These are phyloP conservation scores for Fusarium brachygibbosum DNA, from an alignment of 2,329 filamentous ascomycete genomes.

Conservation along the genomic window DNA sequence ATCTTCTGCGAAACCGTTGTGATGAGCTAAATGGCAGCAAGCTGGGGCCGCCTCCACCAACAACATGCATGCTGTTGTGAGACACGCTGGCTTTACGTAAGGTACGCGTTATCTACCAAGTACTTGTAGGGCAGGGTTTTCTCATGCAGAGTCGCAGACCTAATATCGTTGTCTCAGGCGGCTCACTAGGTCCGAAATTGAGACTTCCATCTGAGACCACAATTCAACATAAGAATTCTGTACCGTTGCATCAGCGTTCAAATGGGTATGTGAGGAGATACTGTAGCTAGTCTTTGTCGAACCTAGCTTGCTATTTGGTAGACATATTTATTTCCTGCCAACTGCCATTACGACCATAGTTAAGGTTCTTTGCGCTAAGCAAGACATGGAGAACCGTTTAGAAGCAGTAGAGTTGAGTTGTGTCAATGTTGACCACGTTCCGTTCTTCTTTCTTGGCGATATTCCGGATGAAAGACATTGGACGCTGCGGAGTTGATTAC, in stretches of 20 bases:
- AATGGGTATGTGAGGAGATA: conserved; percentile 19
- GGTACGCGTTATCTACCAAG: neutral
- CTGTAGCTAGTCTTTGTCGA: conserved; percentile 20
- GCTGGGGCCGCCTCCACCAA: neutral
- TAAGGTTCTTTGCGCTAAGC: conserved; percentile 17
- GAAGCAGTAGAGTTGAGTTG: conserved; percentile 9
- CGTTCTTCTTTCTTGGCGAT: neutral
- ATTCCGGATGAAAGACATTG: conserved; percentile 23
- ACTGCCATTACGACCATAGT: conserved; percentile 13
- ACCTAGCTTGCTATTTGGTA: conserved; percentile 23
- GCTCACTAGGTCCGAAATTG: neutral
- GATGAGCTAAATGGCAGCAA: neutral
- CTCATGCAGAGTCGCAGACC: neutral
- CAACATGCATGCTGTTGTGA: neutral
- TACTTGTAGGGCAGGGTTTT: neutral
- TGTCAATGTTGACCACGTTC: conserved; percentile 9
- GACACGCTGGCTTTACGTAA: neutral
- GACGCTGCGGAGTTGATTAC: conserved; percentile 13
- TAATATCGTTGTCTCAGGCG: conserved; percentile 23
- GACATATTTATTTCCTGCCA: conserved; percentile 24
- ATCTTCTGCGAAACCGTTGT: conserved; percentile 3
- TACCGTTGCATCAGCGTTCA: conserved; percentile 11
- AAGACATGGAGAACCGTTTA: conserved; percentile 12
- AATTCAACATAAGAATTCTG: neutral
- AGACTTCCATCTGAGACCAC: neutral